Percentiles rank a stretch among this genome's conserved stretches.
These are phyloP conservation scores for Calamus simplicifolius DNA, from an alignment of 176 grass and related monocot species.

Conservation along the genomic window DNA sequence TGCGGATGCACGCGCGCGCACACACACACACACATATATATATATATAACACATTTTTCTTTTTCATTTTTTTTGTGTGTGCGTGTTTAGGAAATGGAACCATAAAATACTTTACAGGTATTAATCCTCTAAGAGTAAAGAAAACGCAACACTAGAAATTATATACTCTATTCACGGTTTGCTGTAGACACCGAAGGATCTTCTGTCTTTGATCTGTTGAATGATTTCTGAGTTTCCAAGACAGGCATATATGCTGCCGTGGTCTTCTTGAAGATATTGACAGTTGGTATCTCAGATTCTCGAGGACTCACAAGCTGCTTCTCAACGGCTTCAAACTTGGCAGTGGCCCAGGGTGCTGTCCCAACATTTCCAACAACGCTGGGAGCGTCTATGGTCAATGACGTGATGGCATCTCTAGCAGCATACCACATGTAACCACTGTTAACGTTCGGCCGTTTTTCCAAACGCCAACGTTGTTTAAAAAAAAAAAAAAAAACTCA, in stretches of 20 bases:
- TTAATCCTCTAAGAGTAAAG: no score
- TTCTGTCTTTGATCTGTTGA: conserved; percentile 29
- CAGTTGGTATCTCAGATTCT: conserved; percentile 29
- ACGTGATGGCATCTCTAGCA: conserved; percentile 58
- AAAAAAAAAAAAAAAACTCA: no score
- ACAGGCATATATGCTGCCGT: conserved; percentile 46
- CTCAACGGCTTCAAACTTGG: conserved; percentile 84
- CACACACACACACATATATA: no score
- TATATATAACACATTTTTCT: no score
- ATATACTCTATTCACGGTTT: conserved; percentile 18
- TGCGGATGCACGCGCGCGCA: no score
- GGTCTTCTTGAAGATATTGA: conserved; percentile 42
- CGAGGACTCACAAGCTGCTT: conserved; percentile 63
- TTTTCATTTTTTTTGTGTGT: no score
- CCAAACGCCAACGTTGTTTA: no score
- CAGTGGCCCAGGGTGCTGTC: conserved; percentile 55
- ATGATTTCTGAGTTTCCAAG: conserved; percentile 58
- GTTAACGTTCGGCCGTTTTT: no score
- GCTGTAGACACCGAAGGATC: conserved; percentile 16
- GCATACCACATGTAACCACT: conserved; percentile 72
- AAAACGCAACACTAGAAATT: no score
- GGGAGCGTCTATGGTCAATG: conserved; percentile 49
- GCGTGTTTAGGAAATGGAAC: no score
- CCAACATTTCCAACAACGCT: conserved; percentile 52
- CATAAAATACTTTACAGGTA: no score